Evolutionary conservation across 1,139 yeast species (phyloP).

Genomic region (Debaryomyces sp.): DNA sequence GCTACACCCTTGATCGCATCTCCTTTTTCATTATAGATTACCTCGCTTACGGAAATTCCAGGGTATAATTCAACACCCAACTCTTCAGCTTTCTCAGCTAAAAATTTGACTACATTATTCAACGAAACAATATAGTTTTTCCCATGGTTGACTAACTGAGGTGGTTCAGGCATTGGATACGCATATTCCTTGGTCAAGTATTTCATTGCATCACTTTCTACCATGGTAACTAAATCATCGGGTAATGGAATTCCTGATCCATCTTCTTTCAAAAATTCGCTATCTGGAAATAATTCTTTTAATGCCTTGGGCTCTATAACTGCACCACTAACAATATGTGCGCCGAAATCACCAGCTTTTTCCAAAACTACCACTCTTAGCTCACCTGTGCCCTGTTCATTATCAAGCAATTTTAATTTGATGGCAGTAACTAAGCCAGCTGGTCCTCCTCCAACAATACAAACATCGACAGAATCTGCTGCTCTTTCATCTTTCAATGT

Average conservation of each 20-base stretch:
- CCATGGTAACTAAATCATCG: conserved; percentile 71
- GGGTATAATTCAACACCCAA: conserved; percentile 94
- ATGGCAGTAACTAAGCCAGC: conserved; percentile 97
- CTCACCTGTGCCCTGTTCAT: conserved; percentile 65
- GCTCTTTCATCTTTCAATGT: conserved; percentile 66
- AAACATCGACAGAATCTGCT: conserved; percentile 84
- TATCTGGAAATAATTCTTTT: conserved; percentile 81
- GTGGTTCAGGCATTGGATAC: conserved; percentile 86
- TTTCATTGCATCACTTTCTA: conserved; percentile 69
- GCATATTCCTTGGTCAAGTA: conserved; percentile 60
- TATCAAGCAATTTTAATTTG: conserved; percentile 79
- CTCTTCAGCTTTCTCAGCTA: conserved; percentile 89
- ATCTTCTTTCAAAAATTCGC: conserved; percentile 53
- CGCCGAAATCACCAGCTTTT: conserved; percentile 90
- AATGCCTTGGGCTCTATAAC: conserved; percentile 88
- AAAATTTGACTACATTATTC: conserved; percentile 77
- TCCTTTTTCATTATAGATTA: conserved; percentile 61
- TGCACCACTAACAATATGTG: conserved; percentile 92
- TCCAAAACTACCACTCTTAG: conserved; percentile 86
- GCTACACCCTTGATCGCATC: conserved; percentile 83
- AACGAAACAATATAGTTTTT: conserved; percentile 85
- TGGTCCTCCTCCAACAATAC: conserved; percentile 98
- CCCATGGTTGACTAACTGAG: conserved; percentile 80
- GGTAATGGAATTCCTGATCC: conserved; percentile 71
- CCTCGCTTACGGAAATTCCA: conserved; percentile 84